Base-by-base conservation (phyloP, 2,329 filamentous ascomycete genomes). In the Curvularia sp. region DNA sequence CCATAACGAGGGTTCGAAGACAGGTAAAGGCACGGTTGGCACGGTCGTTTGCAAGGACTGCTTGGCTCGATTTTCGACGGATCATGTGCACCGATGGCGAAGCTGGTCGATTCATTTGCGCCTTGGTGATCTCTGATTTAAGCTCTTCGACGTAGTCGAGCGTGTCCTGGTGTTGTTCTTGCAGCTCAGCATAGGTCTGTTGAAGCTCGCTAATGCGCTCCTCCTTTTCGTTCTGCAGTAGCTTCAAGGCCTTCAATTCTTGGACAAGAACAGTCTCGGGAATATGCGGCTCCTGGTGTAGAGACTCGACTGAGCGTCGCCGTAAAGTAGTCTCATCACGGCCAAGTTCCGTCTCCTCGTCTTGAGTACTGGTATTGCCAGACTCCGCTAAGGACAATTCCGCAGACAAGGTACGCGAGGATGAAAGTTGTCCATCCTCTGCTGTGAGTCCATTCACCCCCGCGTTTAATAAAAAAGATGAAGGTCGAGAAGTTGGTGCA, bases 21-120 rank as follows among this genome's bases (percentile, higher is more conserved):
- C 93, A 92, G 0, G 92, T 90, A 69, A 98, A 92, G 2, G 93
- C 96, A 57, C 95, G 88, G 69, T 97, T 93, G 7, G 94, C 93
- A 55, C 94, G 90, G 77, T 99, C 95, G 62, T 93, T 91, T 27
- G 89, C 87, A 79, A 95, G 87, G 41, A 96, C 83, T 60, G 90
- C 95, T 76, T 97, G 93, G 74, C 92, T 96, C 3, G 93, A 96
- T 80, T 97, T 97, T 69, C 94, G 88, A 63, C 93, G 91, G 70
- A 97, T 93, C 66, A 97, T 87, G n/a, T 89, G 88, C 1, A 86
- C 86, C n/a, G 81, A 83, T 9, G 86, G 83, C 30, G 87, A 85
- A 5, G 86, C 84, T n/a, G 89, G 88, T 0, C 84, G 80, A 15
- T 69, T 74, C 70, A 83, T 83, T 66, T 89, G 90, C n/a, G 91